Conservation (phyloP, 129 eudicot species). For the Flaveria sonorensis region DNA sequence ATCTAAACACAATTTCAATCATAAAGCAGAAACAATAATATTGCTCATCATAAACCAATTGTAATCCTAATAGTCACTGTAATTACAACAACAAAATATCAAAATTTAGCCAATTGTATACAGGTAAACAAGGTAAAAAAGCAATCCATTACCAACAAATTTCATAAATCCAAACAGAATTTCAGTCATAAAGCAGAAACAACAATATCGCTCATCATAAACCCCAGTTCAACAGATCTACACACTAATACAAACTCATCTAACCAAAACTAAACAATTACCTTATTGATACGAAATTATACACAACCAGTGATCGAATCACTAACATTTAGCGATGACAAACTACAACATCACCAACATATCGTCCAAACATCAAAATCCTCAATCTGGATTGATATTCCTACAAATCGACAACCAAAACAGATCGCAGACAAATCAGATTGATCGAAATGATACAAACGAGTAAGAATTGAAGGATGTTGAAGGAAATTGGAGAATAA, state of each 20-base stretch:
- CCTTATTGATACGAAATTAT: slow-evolving; percentile 13
- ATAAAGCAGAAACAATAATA: too few species aligned
- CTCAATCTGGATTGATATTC: slow-evolving; percentile 36
- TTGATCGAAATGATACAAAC: slow-evolving; percentile 15
- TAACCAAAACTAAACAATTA: slow-evolving; percentile 12
- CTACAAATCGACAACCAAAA: too few species aligned
- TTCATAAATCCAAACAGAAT: background rate
- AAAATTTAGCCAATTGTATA: too few species aligned
- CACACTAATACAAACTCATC: slow-evolving; percentile 29
- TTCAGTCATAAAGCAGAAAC: background rate
- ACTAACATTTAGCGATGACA: slow-evolving; percentile 28
- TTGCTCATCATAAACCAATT: too few species aligned
- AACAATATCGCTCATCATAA: background rate
- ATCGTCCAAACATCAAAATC: slow-evolving; percentile 41
- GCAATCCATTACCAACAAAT: background rate
- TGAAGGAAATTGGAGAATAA: slow-evolving; percentile 15
- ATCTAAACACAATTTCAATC: too few species aligned
- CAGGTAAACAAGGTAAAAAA: too few species aligned
- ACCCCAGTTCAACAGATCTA: slow-evolving; percentile 42
- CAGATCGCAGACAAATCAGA: slow-evolving; percentile 42
- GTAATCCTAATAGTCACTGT: too few species aligned
- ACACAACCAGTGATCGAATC: slow-evolving; percentile 44
- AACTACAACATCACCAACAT: slow-evolving; percentile 43
- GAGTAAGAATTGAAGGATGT: slow-evolving; percentile 6
- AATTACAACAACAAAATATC: too few species aligned